Base-by-base conservation (phyloP, 495 filamentous ascomycete genomes). In the Hypoxylon trugodes region DNA sequence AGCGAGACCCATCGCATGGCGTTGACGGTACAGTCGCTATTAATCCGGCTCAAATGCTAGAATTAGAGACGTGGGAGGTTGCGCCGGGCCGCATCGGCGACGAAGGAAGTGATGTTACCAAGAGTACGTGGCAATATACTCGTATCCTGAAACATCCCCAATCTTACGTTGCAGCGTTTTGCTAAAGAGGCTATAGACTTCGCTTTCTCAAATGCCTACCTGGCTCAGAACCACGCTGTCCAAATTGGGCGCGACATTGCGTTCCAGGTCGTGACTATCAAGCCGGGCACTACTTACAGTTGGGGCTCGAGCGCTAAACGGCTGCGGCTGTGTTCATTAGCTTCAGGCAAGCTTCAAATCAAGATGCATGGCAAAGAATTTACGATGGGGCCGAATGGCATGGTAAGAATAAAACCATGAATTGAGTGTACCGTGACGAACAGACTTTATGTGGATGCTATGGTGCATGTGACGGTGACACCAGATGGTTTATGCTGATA, bases 161-260 rank as follows among this genome's bases (percentile, higher is more conserved):
- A 42, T 4, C 18, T 5, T 24, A 26, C 10, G 13, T 48, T 51
- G 18, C 26, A 25, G 22, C 21, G 13, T 22, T 1, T 19, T 15
- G 9, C 55, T 54, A 24, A 36, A 21, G 1, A 3, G 6, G 9
- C 25, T 16, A 9, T 24, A 76, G 74, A 69, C 13, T 57, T 77
- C 15, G 76, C 74, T 13, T 79, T 72, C 58, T 80, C 78, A 9
- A 76, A 74, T n/a, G 41, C 77, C 5, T 79, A 69, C 53, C 67
- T 79, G 4, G 55, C 68, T 3, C 65, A 67, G 24, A 58, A 61
- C 33, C 56, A 73, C 8, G 49, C 52, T 0, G 61, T 76, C 4
- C 57, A 48, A 1, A 70, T 77, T 4, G 58, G 63, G 33, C 65
- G 73, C 4, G 73, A 72, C 43, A 53, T 78, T 0, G 43, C 62